Conservation (phyloP, 202 grass and related monocot genomes). For the Panicum virgatum region DNA sequence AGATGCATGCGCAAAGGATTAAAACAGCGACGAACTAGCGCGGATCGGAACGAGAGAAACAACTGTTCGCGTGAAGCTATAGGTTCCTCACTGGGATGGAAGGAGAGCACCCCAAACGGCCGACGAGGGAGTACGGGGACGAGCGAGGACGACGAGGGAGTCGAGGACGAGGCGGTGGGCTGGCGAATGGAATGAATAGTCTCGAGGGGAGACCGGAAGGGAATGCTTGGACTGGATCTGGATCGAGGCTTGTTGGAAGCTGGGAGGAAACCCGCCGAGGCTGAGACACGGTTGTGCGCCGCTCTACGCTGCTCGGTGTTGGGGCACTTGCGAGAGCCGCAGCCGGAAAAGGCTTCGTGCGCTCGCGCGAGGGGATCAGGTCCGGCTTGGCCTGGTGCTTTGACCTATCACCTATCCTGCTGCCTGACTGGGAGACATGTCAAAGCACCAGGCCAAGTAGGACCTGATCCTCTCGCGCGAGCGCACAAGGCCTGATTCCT, state of each 20-base stretch:
- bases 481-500: background rate
- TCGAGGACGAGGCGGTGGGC: background rate
- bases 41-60: background rate
- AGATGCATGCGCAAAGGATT: background rate
- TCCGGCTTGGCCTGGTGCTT: background rate
- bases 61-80: background rate
- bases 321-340: background rate
- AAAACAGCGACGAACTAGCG: background rate
- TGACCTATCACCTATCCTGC: too few species aligned
- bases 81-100: background rate
- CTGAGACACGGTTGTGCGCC: too few species aligned
- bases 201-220: background rate
- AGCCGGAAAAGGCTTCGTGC: constrained; percentile 6
- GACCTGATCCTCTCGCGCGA: background rate
- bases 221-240: background rate
- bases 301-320: too few species aligned
- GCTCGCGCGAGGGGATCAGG: background rate
- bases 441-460: background rate
- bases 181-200: too few species aligned
- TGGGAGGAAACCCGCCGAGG: background rate
- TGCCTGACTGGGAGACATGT: too few species aligned
- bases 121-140: too few species aligned
- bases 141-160: background rate
- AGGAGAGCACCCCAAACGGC: background rate
- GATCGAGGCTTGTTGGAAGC: constrained; percentile 14